Conservation (phyloP, 2,329 filamentous ascomycete genomes). For the Aureobasidium uvarum region DNA sequence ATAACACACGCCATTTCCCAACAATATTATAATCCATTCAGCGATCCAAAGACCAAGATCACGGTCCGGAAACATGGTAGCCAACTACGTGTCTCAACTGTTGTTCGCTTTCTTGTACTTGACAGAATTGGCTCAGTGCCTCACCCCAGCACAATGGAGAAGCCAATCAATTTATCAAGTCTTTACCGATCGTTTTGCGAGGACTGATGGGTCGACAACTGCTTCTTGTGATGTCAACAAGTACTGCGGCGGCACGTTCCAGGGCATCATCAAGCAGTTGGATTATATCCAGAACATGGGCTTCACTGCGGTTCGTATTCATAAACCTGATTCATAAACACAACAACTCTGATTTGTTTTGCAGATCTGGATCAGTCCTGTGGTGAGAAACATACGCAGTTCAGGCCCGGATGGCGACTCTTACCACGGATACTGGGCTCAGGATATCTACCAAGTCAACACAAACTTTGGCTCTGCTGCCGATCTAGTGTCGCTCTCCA, state of each 20-base stretch:
- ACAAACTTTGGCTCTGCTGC: slow-evolving; percentile 40
- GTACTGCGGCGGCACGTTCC: slow-evolving; percentile 63
- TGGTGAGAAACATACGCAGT: slow-evolving; percentile 47
- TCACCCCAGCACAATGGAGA: slow-evolving; percentile 40
- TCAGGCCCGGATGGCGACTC: slow-evolving; percentile 41
- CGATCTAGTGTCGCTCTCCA: slow-evolving; percentile 40
- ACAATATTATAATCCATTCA: background rate
- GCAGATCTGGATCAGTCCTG: slow-evolving; percentile 54
- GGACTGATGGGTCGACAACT: slow-evolving; percentile 42
- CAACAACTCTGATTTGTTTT: background rate
- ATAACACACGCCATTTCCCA: background rate
- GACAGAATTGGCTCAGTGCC: slow-evolving; percentile 9
- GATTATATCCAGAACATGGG: slow-evolving; percentile 64
- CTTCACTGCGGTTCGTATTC: slow-evolving; percentile 54
- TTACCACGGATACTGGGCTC: slow-evolving; percentile 59
- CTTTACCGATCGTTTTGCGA: slow-evolving; percentile 39
- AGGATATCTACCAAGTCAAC: slow-evolving; percentile 48
- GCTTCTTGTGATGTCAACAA: slow-evolving; percentile 37
- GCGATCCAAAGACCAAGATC: background rate
- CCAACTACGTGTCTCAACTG: background rate
- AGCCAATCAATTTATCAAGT: slow-evolving; percentile 45
- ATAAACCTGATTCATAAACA: background rate
- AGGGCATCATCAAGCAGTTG: slow-evolving; percentile 57
- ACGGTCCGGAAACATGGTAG: background rate
- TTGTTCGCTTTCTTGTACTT: slow-evolving; percentile 7